These are phyloP conservation scores for Yamadazyma laniorum DNA, from an alignment of 805 yeast genomes.

Conservation along the genomic window DNA sequence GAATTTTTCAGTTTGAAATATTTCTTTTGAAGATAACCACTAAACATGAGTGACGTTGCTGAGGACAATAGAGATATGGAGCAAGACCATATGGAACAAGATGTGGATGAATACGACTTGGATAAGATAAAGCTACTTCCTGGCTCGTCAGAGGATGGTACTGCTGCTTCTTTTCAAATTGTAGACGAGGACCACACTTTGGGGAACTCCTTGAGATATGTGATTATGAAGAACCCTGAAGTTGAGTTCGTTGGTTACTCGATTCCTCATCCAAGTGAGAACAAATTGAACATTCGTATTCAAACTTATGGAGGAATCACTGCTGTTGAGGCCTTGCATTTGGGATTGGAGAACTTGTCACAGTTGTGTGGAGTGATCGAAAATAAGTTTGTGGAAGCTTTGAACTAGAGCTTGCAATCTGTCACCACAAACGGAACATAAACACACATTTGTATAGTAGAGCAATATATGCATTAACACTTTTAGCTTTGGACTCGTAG, in stretches of 20 bases:
- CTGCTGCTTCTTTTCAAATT: slow-evolving; percentile 92
- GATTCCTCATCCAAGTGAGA: slow-evolving; percentile 96
- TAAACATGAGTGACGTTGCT: not conserved
- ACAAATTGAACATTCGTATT: slow-evolving; percentile 82
- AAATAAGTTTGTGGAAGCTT: slow-evolving; percentile 60
- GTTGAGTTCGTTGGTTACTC: slow-evolving; percentile 98
- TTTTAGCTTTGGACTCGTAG: too few species aligned
- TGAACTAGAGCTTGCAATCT: slow-evolving; percentile 4
- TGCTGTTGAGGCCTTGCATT: slow-evolving; percentile 89
- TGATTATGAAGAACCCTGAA: slow-evolving; percentile 95
- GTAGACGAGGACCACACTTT: slow-evolving; percentile 93
- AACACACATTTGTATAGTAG: slow-evolving; percentile 6
- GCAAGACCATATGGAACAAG: slow-evolving; percentile 2
- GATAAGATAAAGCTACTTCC: slow-evolving; percentile 70
- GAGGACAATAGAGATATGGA: slow-evolving; percentile 1
- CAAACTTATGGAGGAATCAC: slow-evolving; percentile 87
- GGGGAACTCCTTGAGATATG: slow-evolving; percentile 90
- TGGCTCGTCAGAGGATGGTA: slow-evolving; percentile 89
- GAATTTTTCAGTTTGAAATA: not conserved
- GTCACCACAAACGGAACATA: too few species aligned
- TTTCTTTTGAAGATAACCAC: not conserved
- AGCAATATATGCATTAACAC: slow-evolving; percentile 1
- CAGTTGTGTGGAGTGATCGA: slow-evolving; percentile 84
- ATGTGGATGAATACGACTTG: slow-evolving; percentile 38
- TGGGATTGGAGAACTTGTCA: slow-evolving; percentile 82